These are phyloP conservation scores for Sphaerosporella brunnea DNA, from an alignment of 495 filamentous ascomycete genomes.

Conservation along the genomic window DNA sequence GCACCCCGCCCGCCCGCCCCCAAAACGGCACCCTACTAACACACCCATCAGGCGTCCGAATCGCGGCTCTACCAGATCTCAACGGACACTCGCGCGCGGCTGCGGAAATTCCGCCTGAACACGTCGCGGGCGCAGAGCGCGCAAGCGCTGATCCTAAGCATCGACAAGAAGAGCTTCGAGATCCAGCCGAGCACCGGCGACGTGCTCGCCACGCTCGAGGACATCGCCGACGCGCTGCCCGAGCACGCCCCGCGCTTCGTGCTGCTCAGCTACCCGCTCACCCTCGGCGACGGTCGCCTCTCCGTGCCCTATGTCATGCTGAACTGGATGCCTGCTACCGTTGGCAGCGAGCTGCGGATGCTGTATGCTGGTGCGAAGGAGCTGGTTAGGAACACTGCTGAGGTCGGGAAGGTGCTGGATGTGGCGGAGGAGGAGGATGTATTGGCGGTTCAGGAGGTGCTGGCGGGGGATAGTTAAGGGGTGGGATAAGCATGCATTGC, in stretches of 20 bases:
- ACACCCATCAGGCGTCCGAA: slow-evolving; percentile 48
- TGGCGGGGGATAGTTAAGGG: slow-evolving; percentile 7
- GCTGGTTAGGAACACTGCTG: slow-evolving; percentile 75
- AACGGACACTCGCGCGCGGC: slow-evolving; percentile 61
- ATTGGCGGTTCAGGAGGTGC: slow-evolving; percentile 25
- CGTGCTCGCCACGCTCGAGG: slow-evolving; percentile 60
- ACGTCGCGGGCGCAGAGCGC: slow-evolving; percentile 76
- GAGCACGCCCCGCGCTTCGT: slow-evolving; percentile 79
- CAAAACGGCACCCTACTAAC: no score
- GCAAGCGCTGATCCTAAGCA: slow-evolving; percentile 90
- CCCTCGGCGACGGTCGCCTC: slow-evolving; percentile 33
- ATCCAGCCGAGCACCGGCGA: slow-evolving; percentile 62
- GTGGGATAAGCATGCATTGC: background rate
- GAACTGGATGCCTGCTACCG: slow-evolving; percentile 64
- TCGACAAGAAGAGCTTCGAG: slow-evolving; percentile 74
- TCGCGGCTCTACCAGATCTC: slow-evolving; percentile 86
- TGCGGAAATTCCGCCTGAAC: slow-evolving; percentile 80
- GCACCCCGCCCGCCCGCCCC: no score
- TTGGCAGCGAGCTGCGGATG: slow-evolving; percentile 71
- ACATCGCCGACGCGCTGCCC: slow-evolving; percentile 76
- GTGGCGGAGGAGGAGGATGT: slow-evolving; percentile 20
- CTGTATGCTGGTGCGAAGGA: slow-evolving; percentile 91
- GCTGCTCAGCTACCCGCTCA: slow-evolving; percentile 62
- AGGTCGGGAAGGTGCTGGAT: slow-evolving; percentile 33
- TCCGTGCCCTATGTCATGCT: slow-evolving; percentile 79